Percentiles rank a stretch among this genome's conserved stretches.
Conservation (phyloP, 768 basidiomycete genomes). For the Dioszegia aurantiaca region DNA sequence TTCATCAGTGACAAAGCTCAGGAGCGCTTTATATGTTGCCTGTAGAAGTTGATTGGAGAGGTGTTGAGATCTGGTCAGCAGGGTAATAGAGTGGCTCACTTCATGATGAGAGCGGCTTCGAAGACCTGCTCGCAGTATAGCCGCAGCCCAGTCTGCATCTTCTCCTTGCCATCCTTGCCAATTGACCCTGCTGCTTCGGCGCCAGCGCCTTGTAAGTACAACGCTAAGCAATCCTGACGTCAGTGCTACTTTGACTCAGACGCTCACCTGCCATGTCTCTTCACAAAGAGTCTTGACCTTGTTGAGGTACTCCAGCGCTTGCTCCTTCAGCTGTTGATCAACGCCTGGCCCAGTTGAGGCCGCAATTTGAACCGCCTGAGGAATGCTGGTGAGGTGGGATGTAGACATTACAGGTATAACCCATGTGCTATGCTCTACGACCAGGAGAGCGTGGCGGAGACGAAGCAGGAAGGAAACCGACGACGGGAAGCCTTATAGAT, state of each 20-base stretch:
- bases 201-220: slow-evolving; percentile 53
- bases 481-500: no score
- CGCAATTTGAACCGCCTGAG: slow-evolving; percentile 75
- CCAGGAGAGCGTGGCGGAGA: no score
- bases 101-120: slow-evolving; percentile 45
- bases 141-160: slow-evolving; percentile 47
- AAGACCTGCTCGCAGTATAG: slow-evolving; percentile 52
- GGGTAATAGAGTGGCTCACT: slow-evolving; percentile 53
- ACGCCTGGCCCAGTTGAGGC: slow-evolving; percentile 61
- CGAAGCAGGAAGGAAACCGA: no score
- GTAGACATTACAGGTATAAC: slow-evolving; percentile 13
- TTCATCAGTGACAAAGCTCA: slow-evolving; percentile 82
- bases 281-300: slow-evolving; percentile 71
- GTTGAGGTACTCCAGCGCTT: slow-evolving; percentile 79
- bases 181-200: slow-evolving; percentile 35
- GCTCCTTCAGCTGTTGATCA: slow-evolving; percentile 64
- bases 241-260: slow-evolving; percentile 43
- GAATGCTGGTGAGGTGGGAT: slow-evolving; percentile 48
- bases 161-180: slow-evolving; percentile 52
- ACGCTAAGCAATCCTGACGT: slow-evolving; percentile 48
- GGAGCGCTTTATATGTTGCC: slow-evolving; percentile 67
- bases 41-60: slow-evolving; percentile 39
- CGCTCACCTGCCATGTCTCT: slow-evolving; percentile 69
- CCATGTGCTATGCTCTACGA: no score
- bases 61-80: slow-evolving; percentile 29